phyloP scores from a whole-genome alignment of 202 grass and related monocot species.

The Saccharum hybrid region DNA sequence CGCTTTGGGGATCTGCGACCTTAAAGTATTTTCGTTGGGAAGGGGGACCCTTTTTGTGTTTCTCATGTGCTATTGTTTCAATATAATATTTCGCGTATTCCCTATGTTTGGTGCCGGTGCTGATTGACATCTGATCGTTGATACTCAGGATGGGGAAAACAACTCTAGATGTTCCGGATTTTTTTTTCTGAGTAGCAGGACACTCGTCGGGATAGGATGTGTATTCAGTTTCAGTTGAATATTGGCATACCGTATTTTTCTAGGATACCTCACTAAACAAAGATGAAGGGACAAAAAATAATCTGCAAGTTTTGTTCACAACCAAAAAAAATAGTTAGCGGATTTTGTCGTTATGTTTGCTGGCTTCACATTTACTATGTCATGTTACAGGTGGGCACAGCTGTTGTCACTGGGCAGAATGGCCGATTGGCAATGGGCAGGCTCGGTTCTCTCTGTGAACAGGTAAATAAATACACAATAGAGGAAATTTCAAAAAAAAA shows the following conservation, averaged over 20 bases:
- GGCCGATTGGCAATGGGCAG: slow-evolving; percentile 90
- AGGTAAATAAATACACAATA: slow-evolving; percentile 47
- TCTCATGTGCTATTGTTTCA: not conserved
- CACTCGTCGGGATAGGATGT: not conserved
- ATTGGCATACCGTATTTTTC: slow-evolving; percentile 1
- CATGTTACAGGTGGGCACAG: slow-evolving; percentile 77
- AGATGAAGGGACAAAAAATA: not conserved
- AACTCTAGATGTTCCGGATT: not conserved
- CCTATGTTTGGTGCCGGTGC: not conserved
- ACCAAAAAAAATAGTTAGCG: not conserved
- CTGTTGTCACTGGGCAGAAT: slow-evolving; percentile 84
- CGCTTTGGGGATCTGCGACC: not conserved
- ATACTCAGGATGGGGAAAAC: too few relatives aligned
- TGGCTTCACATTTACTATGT: not conserved
- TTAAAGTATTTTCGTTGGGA: not conserved
- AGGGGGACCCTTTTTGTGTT: not conserved
- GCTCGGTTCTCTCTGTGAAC: slow-evolving; percentile 82
- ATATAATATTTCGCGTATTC: not conserved
- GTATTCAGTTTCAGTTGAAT: not conserved
- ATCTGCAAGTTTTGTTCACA: not conserved
- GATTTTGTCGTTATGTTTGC: not conserved
- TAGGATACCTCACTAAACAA: not conserved
- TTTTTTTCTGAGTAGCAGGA: not conserved
- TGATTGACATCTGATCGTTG: not conserved
- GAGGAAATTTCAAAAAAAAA: not conserved